These are phyloP conservation scores for Apophysomyces trapeziformis DNA, from an alignment of 371 early-diverging fungal species.

Conservation along the genomic window DNA sequence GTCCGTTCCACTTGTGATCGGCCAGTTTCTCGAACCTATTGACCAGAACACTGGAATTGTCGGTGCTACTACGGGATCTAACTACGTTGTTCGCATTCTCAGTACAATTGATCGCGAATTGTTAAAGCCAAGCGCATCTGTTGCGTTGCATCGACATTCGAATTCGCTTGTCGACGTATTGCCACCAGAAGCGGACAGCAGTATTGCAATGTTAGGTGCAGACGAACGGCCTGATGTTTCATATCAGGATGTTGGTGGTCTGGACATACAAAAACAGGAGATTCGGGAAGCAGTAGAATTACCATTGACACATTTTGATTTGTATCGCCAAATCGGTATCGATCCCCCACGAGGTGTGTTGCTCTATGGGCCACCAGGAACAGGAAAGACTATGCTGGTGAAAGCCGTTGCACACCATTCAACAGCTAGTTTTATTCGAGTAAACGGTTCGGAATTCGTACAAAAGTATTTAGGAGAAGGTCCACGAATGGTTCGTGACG, in stretches of 20 bases:
- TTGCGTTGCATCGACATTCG: conserved; percentile 99
- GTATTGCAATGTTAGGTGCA: conserved; percentile 94
- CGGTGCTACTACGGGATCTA: conserved; percentile 96
- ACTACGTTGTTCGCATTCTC: conserved; percentile 96
- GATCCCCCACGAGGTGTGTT: conserved; percentile 98
- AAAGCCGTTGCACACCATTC: conserved; percentile 99
- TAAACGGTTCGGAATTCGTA: conserved; percentile 99
- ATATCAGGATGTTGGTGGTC: conserved; percentile 98
- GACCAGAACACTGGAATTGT: conserved; percentile 99
- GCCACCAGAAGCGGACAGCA: conserved; percentile 97
- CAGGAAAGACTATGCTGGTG: conserved; percentile 99
- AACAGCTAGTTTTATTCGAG: conserved; percentile 98
- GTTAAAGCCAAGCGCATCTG: conserved; percentile 96
- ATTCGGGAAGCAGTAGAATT: conserved; percentile 99
- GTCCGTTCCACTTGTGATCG: conserved; percentile 99
- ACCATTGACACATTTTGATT: conserved; percentile 99
- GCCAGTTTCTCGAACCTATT: conserved; percentile 99
- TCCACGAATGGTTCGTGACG: conserved; percentile 99
- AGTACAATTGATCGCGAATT: conserved; percentile 98
- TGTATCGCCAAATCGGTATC: conserved; percentile 99
- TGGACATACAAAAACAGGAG: conserved; percentile 99
- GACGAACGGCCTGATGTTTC: conserved; percentile 97
- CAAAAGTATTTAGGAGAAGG: conserved; percentile 99
- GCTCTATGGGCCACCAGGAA: conserved; percentile 98
- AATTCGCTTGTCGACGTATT: conserved; percentile 97